Base-by-base conservation (phyloP, 306 rosid genomes). In the Pyrus betulifolia region DNA sequence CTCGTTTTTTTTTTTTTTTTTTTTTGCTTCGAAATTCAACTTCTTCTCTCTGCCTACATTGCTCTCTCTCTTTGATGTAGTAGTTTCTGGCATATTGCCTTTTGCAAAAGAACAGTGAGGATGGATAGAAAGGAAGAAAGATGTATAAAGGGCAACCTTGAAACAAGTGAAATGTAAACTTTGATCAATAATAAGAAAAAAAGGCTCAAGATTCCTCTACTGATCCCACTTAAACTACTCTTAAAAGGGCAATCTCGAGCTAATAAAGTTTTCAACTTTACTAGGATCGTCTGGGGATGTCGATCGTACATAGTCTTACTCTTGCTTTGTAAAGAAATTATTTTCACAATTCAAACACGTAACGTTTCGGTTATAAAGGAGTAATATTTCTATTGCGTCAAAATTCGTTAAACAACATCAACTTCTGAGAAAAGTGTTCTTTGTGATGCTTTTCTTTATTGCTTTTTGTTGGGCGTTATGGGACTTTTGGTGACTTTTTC, bases 71-170 rank as follows among this genome's bases (percentile, higher is more conserved):
- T 78, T 45, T 79, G 23, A n/a, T 58, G 27, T 58, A 71, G 54
- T 77, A 82, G 87, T 84, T 76, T 84, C 71, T 52, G 76, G 70
- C 71, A 61, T 61, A 71, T 79, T 83, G 75, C 71, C 84, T 74
- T 51, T 64, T 31, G 14, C 80, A 77, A 86, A 86, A 82, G 74
- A 70, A 75, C 78, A 27, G 64, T 64, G 83, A 83, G 78, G 84
- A 87, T 77, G 67, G 84, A 89, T 83, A 83, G 86, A 85, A 82
- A 86, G 72, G 78, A 75, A 74, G 72, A 81, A 75, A 74, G 74
- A 72, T 81, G 40, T 76, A 61, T 45, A 74, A 74, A 45, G 78
- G 54, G 81, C 62, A 58, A 69, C 65, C 82, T 87, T 69, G 88
- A 88, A 82, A 75, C 59, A 74, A 82, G 89, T 71, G 87, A 87